A percentile compares a stretch with the other conserved stretches of the same genome.
Conservation (phyloP, 495 filamentous ascomycete species). For the Aspergillus asperescens region DNA sequence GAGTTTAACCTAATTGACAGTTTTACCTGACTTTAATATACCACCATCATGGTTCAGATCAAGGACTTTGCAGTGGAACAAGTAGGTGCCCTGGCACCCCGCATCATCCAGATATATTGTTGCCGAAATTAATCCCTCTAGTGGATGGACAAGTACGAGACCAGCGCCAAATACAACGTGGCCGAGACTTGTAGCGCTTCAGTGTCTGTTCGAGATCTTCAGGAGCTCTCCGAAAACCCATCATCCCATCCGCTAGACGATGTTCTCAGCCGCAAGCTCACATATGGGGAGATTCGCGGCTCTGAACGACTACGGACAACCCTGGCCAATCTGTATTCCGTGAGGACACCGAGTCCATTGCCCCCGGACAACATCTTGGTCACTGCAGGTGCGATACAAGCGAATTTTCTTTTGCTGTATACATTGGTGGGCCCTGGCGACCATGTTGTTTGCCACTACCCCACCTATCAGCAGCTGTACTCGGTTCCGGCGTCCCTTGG, state of each 20-base stretch:
- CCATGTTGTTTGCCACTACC: conserved; percentile 85
- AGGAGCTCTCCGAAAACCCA: conserved; percentile 51
- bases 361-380: conserved; percentile 66
- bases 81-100: conserved; percentile 38
- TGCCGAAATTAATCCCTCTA: conserved; percentile 26
- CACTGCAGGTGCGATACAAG: conserved; percentile 75
- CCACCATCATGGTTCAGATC: conserved; percentile 59
- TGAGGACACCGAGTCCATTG: conserved; percentile 45
- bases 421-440: conserved; percentile 71
- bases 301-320: conserved; percentile 57
- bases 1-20: not conserved
- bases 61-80: conserved; percentile 72
- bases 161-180: conserved; percentile 68
- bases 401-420: conserved; percentile 77
- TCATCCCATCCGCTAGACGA: conserved; percentile 29
- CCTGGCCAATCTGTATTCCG: conserved; percentile 62
- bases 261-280: conserved; percentile 49
- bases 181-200: conserved; percentile 85
- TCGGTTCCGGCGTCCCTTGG: conserved; percentile 69
- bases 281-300: conserved; percentile 68
- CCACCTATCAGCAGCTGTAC: conserved; percentile 88
- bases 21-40: not conserved
- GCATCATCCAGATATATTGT: conserved; percentile 3
- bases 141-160: conserved; percentile 90
- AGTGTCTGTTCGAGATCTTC: conserved; percentile 69